These are phyloP conservation scores for Dioscorea dumetorum DNA, from an alignment of 106 monocot genomes.

Conservation along the genomic window DNA sequence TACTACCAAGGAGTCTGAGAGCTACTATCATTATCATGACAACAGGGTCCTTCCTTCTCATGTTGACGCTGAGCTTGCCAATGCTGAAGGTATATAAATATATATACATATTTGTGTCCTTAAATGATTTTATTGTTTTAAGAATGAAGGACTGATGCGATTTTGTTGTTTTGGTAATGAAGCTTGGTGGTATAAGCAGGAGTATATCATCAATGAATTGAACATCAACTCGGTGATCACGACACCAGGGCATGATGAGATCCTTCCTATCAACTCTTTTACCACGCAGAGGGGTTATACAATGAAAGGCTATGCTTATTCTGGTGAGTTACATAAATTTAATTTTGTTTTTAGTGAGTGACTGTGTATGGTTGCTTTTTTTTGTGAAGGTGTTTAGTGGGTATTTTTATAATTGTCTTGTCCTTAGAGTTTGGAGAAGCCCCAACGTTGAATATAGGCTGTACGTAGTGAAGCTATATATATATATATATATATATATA, in stretches of 20 bases:
- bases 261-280: slow-evolving; percentile 56
- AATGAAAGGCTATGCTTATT: slow-evolving; percentile 83
- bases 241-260: slow-evolving; percentile 73
- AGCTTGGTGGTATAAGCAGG: slow-evolving; percentile 99
- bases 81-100: slow-evolving; percentile 48
- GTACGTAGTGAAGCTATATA: too few species aligned
- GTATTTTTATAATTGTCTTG: not conserved
- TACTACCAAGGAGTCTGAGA: slow-evolving; percentile 47
- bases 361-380: not conserved
- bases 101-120: not conserved
- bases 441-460: too few species aligned
- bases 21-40: slow-evolving; percentile 76
- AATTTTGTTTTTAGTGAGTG: not conserved
- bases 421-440: too few species aligned
- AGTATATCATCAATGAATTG: slow-evolving; percentile 95
- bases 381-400: not conserved
- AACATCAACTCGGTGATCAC: slow-evolving; percentile 97
- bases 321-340: slow-evolving; percentile 35
- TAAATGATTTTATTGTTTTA: not conserved
- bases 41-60: slow-evolving; percentile 78
- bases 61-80: slow-evolving; percentile 77
- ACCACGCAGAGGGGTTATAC: slow-evolving; percentile 43
- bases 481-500: too few species aligned
- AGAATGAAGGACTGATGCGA: too few species aligned
- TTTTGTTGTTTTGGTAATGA: not conserved